Base-by-base conservation (phyloP, 2,329 filamentous ascomycete species). In the Dactylellina sp. region DNA sequence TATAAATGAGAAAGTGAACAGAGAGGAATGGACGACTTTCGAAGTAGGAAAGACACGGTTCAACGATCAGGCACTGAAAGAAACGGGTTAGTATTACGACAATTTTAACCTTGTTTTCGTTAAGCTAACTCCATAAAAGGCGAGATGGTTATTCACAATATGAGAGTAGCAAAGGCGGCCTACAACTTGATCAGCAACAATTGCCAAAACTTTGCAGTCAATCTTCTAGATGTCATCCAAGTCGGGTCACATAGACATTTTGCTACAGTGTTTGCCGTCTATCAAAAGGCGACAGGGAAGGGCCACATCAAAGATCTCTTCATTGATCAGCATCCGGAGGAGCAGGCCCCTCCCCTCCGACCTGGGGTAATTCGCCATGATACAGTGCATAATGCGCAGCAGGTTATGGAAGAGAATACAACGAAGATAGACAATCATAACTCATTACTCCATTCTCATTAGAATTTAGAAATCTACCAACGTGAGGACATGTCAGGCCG, bases 101-200 rank as follows among this genome's bases (percentile, higher is more conserved):
- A 25, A 22, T 5, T 7, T 46, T 5, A 47, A 52, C 28, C 35
- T 47, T 75, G 40, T 59, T n/a, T 37, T n/a, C 37, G 11, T 14
- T 4, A 24, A 47, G 44, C 22, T 24, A 47, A 42, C 7, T n/a
- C 71, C 2, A 6, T 9, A 14, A 6, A 60, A 85, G 85, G 83
- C 16, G 85, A 87, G 66, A 84, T 83, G 75, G 83, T 85, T 0
- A 87, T 87, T 37, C 82, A 84, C 18, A 82, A 82, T 14, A 87
- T 87, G 77, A 80, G 85, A 5, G 79, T 82, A 35, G 82, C 80
- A 55, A 82, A 83, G 7, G 82, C 85, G 0, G 84, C 81, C 0
- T 88, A 88, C 79, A 87, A 87, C 61, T 82, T 88, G 63, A 87
- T 88, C 78, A 84, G 81, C 75, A 88, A 88, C 78, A 88, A 88